phyloP scores from a whole-genome alignment of 2,329 filamentous ascomycete genomes.

The Diaporthe batatas region DNA sequence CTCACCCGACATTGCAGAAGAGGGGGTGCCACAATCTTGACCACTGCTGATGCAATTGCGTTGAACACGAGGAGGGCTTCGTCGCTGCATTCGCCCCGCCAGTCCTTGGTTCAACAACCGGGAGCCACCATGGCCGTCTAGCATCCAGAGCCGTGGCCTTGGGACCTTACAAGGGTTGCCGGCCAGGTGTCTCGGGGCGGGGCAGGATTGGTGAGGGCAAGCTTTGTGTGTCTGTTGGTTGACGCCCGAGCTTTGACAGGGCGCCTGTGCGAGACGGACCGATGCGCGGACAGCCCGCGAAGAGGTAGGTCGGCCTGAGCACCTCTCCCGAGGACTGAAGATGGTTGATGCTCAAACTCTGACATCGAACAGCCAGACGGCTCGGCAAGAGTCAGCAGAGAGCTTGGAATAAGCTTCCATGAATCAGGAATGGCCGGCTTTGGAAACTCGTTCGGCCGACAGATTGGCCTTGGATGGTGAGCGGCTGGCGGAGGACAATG shows the following conservation, averaged over 20 bases:
- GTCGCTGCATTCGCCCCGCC: background rate
- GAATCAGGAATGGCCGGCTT: constrained; percentile 9
- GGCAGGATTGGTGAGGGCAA: constrained; percentile 18
- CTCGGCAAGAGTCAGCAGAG: constrained; percentile 19
- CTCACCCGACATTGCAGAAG: constrained; percentile 3
- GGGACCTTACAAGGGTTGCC: constrained; percentile 24
- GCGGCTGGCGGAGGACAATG: background rate
- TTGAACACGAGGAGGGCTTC: constrained; percentile 18
- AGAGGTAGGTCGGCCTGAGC: constrained; percentile 12
- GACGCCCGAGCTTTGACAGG: constrained; percentile 22
- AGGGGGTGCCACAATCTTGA: background rate
- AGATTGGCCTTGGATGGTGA: background rate
- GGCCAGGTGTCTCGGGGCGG: constrained; percentile 18
- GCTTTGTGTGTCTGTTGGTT: constrained; percentile 14
- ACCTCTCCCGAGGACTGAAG: constrained; percentile 3
- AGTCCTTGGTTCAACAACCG: background rate
- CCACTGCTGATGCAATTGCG: background rate
- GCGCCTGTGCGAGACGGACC: constrained; percentile 10
- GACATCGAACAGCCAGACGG: background rate
- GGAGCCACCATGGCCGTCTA: background rate
- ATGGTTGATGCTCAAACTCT: constrained; percentile 5
- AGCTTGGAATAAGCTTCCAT: background rate
- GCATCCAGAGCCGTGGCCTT: constrained; percentile 27
- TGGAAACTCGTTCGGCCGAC: constrained; percentile 26
- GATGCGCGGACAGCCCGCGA: constrained; percentile 18